Percentiles rank a stretch among this genome's conserved stretches.
These are phyloP conservation scores for Quambalaria eucalypti DNA, from an alignment of 1,284 basidiomycete genomes.

Conservation along the genomic window DNA sequence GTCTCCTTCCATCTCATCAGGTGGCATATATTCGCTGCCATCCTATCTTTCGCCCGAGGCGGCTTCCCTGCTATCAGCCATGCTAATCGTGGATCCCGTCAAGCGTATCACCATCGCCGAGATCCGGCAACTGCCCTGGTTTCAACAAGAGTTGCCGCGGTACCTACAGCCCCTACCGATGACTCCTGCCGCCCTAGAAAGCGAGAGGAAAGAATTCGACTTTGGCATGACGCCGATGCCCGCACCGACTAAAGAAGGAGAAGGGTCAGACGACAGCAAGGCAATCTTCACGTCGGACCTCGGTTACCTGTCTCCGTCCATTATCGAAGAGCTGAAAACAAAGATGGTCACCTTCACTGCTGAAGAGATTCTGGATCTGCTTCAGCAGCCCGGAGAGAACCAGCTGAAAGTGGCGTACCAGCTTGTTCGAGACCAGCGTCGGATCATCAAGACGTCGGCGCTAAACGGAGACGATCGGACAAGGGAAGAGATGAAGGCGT, in stretches of 20 bases:
- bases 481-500: constrained; percentile 49
- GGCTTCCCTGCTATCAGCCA: constrained; percentile 37
- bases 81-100: constrained; percentile 46
- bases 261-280: constrained; percentile 7
- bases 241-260: background rate
- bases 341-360: constrained; percentile 68
- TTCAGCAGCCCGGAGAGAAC: constrained; percentile 78
- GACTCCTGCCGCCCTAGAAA: constrained; percentile 52
- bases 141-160: constrained; percentile 38
- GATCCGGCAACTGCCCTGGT: constrained; percentile 43
- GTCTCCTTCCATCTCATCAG: constrained; percentile 9
- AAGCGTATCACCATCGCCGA: constrained; percentile 45
- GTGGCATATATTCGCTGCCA: constrained; percentile 43
- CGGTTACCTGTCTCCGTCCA: constrained; percentile 77
- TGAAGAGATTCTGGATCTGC: constrained; percentile 74
- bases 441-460: constrained; percentile 63
- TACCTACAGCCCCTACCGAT: constrained; percentile 63
- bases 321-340: constrained; percentile 70
- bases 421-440: constrained; percentile 77
- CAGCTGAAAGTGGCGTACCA: constrained; percentile 95
- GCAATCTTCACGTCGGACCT: constrained; percentile 50
- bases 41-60: constrained; percentile 41
- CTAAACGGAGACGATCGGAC: constrained; percentile 16
- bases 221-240: constrained; percentile 23
- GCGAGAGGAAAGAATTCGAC: constrained; percentile 50